Evolutionary conservation across 2,329 filamentous ascomycete species (phyloP).

Genomic region (Nakataea oryzae): DNA sequence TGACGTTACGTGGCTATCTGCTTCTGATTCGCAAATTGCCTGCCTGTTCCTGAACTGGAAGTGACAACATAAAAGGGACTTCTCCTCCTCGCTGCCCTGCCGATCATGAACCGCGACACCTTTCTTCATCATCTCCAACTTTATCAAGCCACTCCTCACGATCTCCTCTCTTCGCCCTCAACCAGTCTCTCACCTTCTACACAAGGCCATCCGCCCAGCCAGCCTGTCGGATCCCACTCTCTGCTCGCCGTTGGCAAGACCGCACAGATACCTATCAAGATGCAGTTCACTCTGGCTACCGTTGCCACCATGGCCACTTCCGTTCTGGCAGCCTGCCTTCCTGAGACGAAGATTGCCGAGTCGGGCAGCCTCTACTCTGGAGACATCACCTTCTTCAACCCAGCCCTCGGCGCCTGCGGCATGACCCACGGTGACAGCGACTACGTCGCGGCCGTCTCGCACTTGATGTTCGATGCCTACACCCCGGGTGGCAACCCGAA

Average conservation of each 20-base stretch:
- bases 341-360: not conserved
- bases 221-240: not conserved
- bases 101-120: not conserved
- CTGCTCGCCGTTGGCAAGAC: not conserved
- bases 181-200: too few species aligned
- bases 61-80: not conserved
- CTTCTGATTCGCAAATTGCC: too few species aligned
- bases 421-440: slow-evolving; percentile 3
- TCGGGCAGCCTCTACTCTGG: not conserved
- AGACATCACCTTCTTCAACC: slow-evolving; percentile 3
- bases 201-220: too few species aligned
- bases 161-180: too few species aligned
- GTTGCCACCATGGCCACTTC: not conserved
- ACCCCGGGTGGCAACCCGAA: slow-evolving; percentile 1
- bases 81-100: not conserved
- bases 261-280: too few species aligned
- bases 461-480: slow-evolving; percentile 3
- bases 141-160: too few species aligned
- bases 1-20: too few species aligned
- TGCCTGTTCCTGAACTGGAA: too few species aligned
- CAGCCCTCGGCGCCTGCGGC: slow-evolving; percentile 5
- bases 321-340: not conserved
- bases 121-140: not conserved
- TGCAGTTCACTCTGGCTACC: not conserved
- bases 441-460: slow-evolving; percentile 5